These are phyloP conservation scores for Pleodorina starrii DNA, from an alignment of 139 green algal species.

Conservation along the genomic window DNA sequence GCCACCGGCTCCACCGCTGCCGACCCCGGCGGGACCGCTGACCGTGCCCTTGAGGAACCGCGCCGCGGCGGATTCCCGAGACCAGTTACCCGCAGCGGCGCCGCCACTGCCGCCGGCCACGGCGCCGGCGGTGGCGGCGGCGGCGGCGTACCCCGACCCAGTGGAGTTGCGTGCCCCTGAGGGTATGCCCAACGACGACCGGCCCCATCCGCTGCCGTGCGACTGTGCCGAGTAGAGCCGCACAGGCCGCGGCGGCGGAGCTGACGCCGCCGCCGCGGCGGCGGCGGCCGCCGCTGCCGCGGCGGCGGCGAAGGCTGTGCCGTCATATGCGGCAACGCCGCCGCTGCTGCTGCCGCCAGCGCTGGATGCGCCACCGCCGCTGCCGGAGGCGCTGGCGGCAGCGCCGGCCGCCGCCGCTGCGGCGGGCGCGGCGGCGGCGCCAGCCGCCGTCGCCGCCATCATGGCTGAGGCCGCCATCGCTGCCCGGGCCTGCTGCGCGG, in stretches of 20 bases:
- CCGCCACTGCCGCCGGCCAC: background rate
- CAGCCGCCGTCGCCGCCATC: background rate
- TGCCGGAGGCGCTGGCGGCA: background rate
- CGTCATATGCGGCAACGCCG: background rate
- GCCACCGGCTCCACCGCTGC: background rate
- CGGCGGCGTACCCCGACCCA: background rate
- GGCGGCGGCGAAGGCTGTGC: background rate
- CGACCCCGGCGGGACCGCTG: background rate
- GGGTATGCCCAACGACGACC: background rate
- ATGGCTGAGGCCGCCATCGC: background rate
- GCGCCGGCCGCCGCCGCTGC: background rate
- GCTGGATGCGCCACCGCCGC: background rate
- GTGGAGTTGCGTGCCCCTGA: background rate
- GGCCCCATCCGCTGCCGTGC: slow-evolving; percentile 18
- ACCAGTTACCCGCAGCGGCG: background rate
- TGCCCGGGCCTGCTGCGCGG: slow-evolving; percentile 5
- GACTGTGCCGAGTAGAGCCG: slow-evolving; percentile 11
- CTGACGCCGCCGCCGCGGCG: background rate
- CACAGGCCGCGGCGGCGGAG: background rate
- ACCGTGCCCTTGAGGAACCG: background rate
- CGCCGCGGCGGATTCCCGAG: background rate
- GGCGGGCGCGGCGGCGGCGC: background rate
- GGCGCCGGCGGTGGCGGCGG: background rate
- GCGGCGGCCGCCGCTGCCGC: background rate
- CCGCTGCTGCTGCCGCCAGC: background rate